Conservation (phyloP, 2,329 filamentous ascomycete species). For the Didymella pomorum region DNA sequence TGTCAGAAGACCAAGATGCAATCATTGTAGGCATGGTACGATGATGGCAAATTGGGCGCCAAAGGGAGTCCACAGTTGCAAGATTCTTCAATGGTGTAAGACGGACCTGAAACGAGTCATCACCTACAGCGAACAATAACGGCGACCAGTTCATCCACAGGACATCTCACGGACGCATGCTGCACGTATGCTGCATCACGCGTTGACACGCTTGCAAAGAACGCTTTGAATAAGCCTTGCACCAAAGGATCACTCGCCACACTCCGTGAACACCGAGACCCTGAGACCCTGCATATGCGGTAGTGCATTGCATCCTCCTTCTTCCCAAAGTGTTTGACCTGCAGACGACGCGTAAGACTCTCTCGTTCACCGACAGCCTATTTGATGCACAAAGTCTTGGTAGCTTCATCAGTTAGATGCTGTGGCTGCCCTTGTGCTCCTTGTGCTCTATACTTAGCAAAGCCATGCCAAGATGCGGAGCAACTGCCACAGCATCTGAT, state of each 20-base stretch:
- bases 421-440: background rate
- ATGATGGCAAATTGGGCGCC: constrained; percentile 4
- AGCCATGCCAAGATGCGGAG: constrained; percentile 11
- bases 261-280: constrained; percentile 21
- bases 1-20: constrained; percentile 2
- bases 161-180: background rate
- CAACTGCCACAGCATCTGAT: constrained; percentile 3
- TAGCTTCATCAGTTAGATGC: constrained; percentile 12
- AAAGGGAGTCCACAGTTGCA: background rate
- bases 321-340: background rate
- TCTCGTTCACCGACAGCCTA: background rate
- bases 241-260: constrained; percentile 15
- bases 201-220: background rate
- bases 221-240: background rate
- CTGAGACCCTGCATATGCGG: constrained; percentile 4
- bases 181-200: background rate
- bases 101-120: constrained; percentile 2
- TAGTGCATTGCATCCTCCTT: background rate
- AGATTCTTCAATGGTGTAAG: constrained; percentile 1
- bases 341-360: constrained; percentile 25
- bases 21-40: constrained; percentile 7
- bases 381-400: background rate
- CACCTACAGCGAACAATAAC: background rate
- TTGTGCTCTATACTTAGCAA: constrained; percentile 21
- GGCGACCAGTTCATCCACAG: background rate